phyloP scores from a whole-genome alignment of 1,139 yeast genomes.

The Saccharomyces hybrid region DNA sequence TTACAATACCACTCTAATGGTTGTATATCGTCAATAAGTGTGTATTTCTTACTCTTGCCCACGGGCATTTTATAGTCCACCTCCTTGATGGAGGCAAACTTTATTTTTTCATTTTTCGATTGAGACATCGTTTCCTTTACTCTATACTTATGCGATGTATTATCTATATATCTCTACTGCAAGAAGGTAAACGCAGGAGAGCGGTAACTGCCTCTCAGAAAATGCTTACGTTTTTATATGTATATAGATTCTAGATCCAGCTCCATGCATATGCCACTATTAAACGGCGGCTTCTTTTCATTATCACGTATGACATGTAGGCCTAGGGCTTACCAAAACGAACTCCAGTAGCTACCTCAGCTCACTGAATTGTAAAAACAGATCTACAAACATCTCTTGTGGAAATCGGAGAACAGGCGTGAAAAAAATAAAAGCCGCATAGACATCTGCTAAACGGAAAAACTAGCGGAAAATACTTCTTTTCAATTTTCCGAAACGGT shows the following conservation, averaged over 20 bases:
- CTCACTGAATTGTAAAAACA: too few species aligned
- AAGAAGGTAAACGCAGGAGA: not conserved
- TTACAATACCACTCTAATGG: slow-evolving; percentile 5
- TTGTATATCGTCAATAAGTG: slow-evolving; percentile 9
- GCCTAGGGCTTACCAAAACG: too few species aligned
- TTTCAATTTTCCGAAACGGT: not conserved
- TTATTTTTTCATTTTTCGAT: slow-evolving; percentile 9
- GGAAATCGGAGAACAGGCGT: not conserved
- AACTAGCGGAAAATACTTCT: not conserved
- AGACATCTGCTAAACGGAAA: not conserved
- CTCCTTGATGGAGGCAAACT: slow-evolving; percentile 12
- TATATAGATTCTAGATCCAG: too few species aligned
- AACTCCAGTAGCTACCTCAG: too few species aligned
- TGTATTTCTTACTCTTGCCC: slow-evolving; percentile 6
- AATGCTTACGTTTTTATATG: not conserved
- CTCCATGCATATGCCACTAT: too few species aligned
- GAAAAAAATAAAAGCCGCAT: not conserved
- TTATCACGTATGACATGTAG: too few species aligned
- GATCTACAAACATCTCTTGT: not conserved
- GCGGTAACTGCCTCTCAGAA: not conserved
- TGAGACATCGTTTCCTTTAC: not conserved
- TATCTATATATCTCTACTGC: not conserved
- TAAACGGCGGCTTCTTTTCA: too few species aligned
- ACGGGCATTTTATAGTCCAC: slow-evolving; percentile 6
- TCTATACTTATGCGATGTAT: not conserved